These are phyloP conservation scores for Magnaporthales sp. DNA, from an alignment of 2,329 filamentous ascomycete genomes.

Conservation along the genomic window DNA sequence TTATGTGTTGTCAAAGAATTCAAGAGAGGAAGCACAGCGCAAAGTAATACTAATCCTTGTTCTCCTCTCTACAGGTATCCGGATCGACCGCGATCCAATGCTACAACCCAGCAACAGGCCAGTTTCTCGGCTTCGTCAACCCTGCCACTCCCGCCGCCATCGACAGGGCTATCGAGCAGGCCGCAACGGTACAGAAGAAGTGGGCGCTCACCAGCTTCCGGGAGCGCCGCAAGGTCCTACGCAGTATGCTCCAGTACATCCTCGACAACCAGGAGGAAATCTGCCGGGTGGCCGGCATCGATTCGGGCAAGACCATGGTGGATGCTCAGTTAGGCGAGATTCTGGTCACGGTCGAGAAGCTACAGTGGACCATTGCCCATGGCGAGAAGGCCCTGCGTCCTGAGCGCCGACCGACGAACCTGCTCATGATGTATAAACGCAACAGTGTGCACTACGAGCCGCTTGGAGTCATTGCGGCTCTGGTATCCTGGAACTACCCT, in stretches of 20 bases:
- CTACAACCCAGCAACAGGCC: constrained; percentile 83
- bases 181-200: constrained; percentile 62
- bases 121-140: constrained; percentile 69
- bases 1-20: neutral
- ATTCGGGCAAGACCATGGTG: constrained; percentile 93
- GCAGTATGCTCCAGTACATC: constrained; percentile 72
- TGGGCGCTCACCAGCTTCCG: constrained; percentile 75
- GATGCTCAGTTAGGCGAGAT: constrained; percentile 94
- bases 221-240: constrained; percentile 69
- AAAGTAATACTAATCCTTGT: constrained; percentile 5
- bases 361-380: constrained; percentile 88
- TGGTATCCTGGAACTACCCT: constrained; percentile 95
- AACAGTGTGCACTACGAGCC: constrained; percentile 89
- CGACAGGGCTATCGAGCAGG: constrained; percentile 67
- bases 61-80: constrained; percentile 31
- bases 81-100: constrained; percentile 67
- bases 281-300: constrained; percentile 74
- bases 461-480: constrained; percentile 82
- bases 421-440: constrained; percentile 92
- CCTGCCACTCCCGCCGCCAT: constrained; percentile 70
- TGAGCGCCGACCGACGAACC: constrained; percentile 71
- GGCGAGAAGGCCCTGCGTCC: constrained; percentile 73
- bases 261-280: constrained; percentile 86
- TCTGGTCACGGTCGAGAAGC: constrained; percentile 84
- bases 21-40: neutral